phyloP scores from a whole-genome alignment of 1,139 yeast genomes.

The Yamadazyma spencermartinsiae region DNA sequence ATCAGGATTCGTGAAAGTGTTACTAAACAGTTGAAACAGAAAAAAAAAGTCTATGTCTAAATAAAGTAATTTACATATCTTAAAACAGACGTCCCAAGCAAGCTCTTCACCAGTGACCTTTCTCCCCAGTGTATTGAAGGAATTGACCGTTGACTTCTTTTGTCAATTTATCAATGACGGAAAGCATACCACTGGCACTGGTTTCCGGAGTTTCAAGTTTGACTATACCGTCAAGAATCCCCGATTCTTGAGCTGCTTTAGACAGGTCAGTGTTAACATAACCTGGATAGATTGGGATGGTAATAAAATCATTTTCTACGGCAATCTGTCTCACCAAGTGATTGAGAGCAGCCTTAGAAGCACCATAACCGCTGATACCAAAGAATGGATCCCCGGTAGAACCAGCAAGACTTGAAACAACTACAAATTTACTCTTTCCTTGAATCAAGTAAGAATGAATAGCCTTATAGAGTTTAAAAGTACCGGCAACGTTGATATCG shows the following conservation, averaged over 20 bases:
- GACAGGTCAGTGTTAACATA: slow-evolving; percentile 7
- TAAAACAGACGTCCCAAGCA: neutral
- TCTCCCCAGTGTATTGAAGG: slow-evolving; percentile 4
- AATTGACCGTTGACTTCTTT: slow-evolving; percentile 4
- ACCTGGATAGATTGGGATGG: slow-evolving; percentile 55
- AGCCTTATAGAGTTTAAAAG: slow-evolving; percentile 26
- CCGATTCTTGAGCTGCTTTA: slow-evolving; percentile 11
- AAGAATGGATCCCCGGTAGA: slow-evolving; percentile 16
- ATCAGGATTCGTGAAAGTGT: no score
- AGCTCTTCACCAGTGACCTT: neutral
- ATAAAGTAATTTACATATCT: no score
- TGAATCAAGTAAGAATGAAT: slow-evolving; percentile 23
- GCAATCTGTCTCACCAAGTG: slow-evolving; percentile 10
- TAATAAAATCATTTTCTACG: slow-evolving; percentile 20
- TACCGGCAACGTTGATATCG: slow-evolving; percentile 29
- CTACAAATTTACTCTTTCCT: slow-evolving; percentile 23
- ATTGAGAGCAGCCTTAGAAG: slow-evolving; percentile 32
- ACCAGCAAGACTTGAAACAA: slow-evolving; percentile 25
- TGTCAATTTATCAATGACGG: slow-evolving; percentile 4
- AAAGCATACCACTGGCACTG: neutral
- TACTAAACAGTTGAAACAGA: no score
- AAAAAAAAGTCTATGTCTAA: no score
- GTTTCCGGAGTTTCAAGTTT: neutral
- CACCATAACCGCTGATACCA: slow-evolving; percentile 23
- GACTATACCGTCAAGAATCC: neutral